Evolutionary conservation across 106 monocot genomes (phyloP), one percentile per base, ranked within the genome.

Genomic region (Platanthera zijinensis): DNA sequence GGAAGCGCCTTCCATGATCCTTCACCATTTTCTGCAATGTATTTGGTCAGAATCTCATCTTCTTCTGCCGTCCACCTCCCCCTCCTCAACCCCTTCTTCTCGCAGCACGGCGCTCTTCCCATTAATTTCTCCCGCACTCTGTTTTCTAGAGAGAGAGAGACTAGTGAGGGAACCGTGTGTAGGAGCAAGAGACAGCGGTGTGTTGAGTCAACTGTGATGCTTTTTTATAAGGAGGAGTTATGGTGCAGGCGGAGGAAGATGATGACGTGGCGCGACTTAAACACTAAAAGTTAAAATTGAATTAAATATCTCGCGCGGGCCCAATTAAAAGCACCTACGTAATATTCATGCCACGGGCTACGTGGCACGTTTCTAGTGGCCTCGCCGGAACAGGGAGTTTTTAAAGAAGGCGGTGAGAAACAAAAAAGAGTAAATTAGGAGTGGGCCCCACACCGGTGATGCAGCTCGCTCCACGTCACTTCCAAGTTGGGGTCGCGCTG

Each of bases 81-180:
- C 69, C 69, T 89, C 69, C 81, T 89, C 73, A 89, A 49, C 30
- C 88, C 88, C 19, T 83, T 80, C 52, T 89, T 89, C 66, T 85
- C 85, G 51, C 88, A 89, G 68, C 88, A 89, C 7, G 88, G 88
- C n/a, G 88, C 85, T 78, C 88, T 85, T 7, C 83, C 88, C 88
- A 88, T 88, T 10, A 7, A 17, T 48, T 8, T 22, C 48, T 9
- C 21, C 9, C 17, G n/a, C 17, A 28, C 21, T 0, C 19, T n/a
- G 19, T 5, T 4, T 21, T 63, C 0, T 25, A 30, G 62, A 57
- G 78, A 70, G 83, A 32, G 17, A 63, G 17, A 67, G 67, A 7
- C 32, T 67, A 12, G 17, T 4, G 67, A 30, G 12, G 67, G 32
- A 11, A 13, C 52, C 8, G 52, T 13, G 52, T 53, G 52, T 8